phyloP scores from a whole-genome alignment of 2,329 filamentous ascomycete genomes.

The Lithohypha guttulata region DNA sequence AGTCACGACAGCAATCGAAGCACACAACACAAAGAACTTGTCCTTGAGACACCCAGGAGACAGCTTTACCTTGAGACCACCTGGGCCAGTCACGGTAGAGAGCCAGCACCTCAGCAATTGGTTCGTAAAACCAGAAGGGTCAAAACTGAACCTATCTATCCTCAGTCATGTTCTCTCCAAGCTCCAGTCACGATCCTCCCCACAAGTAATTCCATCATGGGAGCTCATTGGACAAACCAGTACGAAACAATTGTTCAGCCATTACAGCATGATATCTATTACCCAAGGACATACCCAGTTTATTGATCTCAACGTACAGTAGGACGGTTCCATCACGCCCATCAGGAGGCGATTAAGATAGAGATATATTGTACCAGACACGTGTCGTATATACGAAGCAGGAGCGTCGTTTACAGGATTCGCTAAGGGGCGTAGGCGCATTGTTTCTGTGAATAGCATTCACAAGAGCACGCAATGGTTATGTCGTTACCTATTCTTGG shows the following conservation, averaged over 20 bases:
- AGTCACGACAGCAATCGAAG: neutral
- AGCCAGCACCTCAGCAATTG: neutral
- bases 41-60: neutral
- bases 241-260: constrained; percentile 3
- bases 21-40: constrained; percentile 5
- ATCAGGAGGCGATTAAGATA: neutral
- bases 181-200: neutral
- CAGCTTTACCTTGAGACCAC: neutral
- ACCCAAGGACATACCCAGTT: constrained; percentile 6
- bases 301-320: constrained; percentile 2
- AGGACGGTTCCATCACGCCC: neutral
- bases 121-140: neutral
- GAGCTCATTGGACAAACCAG: neutral
- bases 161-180: constrained; percentile 1
- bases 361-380: constrained; percentile 6
- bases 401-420: too few relatives aligned
- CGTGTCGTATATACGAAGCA: constrained; percentile 2
- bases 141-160: constrained; percentile 3
- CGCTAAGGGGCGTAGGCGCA: too few relatives aligned
- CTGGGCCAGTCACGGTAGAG: neutral
- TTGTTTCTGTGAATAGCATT: too few relatives aligned
- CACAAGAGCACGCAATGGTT: too few relatives aligned
- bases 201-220: neutral
- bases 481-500: too few relatives aligned
- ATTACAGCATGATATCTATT: constrained; percentile 7